Evolutionary conservation across 1,284 basidiomycete genomes (phyloP).

Genomic region (Puccinia horiana): DNA sequence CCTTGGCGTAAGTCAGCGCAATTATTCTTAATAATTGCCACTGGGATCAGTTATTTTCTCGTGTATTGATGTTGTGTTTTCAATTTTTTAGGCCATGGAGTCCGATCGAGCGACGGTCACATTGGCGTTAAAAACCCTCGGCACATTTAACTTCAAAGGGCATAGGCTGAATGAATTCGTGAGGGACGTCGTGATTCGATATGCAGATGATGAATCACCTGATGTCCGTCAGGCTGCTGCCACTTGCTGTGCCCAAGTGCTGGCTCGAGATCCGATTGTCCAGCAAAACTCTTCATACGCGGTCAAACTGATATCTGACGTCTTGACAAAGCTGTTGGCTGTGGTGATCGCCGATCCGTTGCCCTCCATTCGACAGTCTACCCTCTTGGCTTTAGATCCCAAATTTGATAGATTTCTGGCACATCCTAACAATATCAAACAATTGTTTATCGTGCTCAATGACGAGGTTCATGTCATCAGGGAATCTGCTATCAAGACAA

Average conservation of each 20-base stretch:
- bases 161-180: conserved; percentile 97
- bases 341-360: conserved; percentile 99
- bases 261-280: conserved; percentile 93
- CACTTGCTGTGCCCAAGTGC: conserved; percentile 84
- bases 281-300: conserved; percentile 94
- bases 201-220: conserved; percentile 86
- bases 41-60: conserved; percentile 65
- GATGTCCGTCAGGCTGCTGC: conserved; percentile 90
- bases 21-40: conserved; percentile 52
- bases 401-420: conserved; percentile 98
- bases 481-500: conserved; percentile 82
- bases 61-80: not conserved
- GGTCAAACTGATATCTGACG: conserved; percentile 96
- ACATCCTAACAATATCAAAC: conserved; percentile 95
- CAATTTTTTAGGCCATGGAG: conserved; percentile 25
- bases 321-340: conserved; percentile 92
- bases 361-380: conserved; percentile 78
- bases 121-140: conserved; percentile 82
- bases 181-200: conserved; percentile 84
- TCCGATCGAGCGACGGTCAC: conserved; percentile 64
- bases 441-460: conserved; percentile 94
- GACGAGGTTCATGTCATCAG: conserved; percentile 95
- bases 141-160: conserved; percentile 91
- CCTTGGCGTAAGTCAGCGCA: conserved; percentile 29
- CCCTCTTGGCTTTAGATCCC: conserved; percentile 83